phyloP scores from a whole-genome alignment of 805 yeast genomes.

The Grigorovia transvaalensis region DNA sequence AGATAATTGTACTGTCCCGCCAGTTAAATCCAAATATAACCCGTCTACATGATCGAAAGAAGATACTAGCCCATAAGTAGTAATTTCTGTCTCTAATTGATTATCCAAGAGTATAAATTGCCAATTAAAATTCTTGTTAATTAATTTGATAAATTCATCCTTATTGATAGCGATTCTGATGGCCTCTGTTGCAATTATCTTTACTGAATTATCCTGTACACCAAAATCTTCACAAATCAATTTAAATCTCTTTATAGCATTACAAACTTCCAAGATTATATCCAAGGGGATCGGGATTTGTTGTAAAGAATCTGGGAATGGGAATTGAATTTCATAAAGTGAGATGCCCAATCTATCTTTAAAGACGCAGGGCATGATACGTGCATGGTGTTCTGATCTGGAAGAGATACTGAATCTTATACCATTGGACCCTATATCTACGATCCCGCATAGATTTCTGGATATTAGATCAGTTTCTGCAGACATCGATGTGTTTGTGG shows the following conservation, averaged over 20 bases:
- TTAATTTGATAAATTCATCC: slow-evolving; percentile 44
- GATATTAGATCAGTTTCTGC: slow-evolving; percentile 47
- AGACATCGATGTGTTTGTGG: not conserved
- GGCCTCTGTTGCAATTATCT: slow-evolving; percentile 67
- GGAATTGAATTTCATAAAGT: slow-evolving; percentile 49
- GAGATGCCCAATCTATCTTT: slow-evolving; percentile 67
- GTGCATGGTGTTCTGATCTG: slow-evolving; percentile 55
- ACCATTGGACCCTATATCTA: slow-evolving; percentile 72
- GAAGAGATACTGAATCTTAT: slow-evolving; percentile 65
- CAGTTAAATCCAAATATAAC: slow-evolving; percentile 63
- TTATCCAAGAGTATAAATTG: slow-evolving; percentile 48
- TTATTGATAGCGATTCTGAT: slow-evolving; percentile 60
- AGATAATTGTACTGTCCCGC: slow-evolving; percentile 57
- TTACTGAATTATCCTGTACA: slow-evolving; percentile 48
- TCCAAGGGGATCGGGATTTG: slow-evolving; percentile 44
- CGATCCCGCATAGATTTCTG: slow-evolving; percentile 51
- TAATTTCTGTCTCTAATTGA: slow-evolving; percentile 56
- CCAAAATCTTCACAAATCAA: slow-evolving; percentile 67
- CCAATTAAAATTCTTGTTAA: slow-evolving; percentile 56
- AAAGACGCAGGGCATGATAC: slow-evolving; percentile 69
- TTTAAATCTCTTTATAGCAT: slow-evolving; percentile 57
- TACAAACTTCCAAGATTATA: slow-evolving; percentile 47
- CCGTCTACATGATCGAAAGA: slow-evolving; percentile 60
- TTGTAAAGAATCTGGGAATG: slow-evolving; percentile 28
- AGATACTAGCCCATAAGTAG: slow-evolving; percentile 66